A percentile compares a stretch with the other conserved stretches of the same genome.
phyloP scores from a whole-genome alignment of 768 basidiomycete species.

The Dentipellis fragilis region DNA sequence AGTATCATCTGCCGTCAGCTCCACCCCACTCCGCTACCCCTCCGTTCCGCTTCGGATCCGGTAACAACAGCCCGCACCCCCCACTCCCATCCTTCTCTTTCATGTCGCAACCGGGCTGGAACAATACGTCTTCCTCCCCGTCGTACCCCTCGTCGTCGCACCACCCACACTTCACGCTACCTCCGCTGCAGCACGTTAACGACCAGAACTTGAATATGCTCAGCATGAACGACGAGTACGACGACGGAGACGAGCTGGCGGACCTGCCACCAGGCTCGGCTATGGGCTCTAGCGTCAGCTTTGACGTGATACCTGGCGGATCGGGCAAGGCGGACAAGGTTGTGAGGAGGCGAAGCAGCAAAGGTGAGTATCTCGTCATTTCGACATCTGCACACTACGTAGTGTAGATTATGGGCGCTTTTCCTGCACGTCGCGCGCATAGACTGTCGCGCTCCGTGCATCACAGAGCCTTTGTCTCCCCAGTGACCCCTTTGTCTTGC shows the following conservation, averaged over 20 bases:
- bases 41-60: slow-evolving; percentile 15
- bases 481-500: neutral
- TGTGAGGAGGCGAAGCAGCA: slow-evolving; percentile 66
- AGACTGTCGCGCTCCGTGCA: neutral
- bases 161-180: neutral
- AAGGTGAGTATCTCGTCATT: slow-evolving; percentile 33
- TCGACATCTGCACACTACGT: neutral
- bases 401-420: no score
- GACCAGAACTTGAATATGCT: slow-evolving; percentile 19
- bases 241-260: slow-evolving; percentile 45
- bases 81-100: slow-evolving; percentile 12
- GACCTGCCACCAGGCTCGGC: slow-evolving; percentile 29
- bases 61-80: slow-evolving; percentile 16
- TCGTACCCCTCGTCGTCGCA: slow-evolving; percentile 1
- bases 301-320: slow-evolving; percentile 13
- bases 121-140: slow-evolving; percentile 1
- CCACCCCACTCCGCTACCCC: neutral
- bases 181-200: slow-evolving; percentile 4
- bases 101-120: slow-evolving; percentile 14
- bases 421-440: no score
- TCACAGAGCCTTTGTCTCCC: slow-evolving; percentile 1
- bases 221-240: slow-evolving; percentile 54
- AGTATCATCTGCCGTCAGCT: neutral
- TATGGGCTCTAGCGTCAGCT: slow-evolving; percentile 8
- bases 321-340: slow-evolving; percentile 32